Conservation (phyloP, 1,139 yeast species). For the Pichia sp. region DNA sequence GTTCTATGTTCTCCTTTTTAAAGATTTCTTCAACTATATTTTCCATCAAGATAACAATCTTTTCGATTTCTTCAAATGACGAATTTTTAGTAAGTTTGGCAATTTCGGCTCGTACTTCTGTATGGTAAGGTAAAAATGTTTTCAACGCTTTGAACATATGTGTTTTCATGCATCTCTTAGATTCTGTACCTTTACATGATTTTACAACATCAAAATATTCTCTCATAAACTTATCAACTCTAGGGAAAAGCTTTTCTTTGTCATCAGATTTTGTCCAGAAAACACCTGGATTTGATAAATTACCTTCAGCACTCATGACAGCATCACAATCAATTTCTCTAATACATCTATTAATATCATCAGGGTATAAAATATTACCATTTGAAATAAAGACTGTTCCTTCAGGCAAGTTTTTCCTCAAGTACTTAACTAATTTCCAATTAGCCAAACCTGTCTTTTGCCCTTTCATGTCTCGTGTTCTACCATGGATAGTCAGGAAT, state of each 20-base stretch:
- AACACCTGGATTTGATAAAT: conserved; percentile 87
- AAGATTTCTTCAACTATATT: conserved; percentile 52
- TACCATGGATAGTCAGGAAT: conserved; percentile 88
- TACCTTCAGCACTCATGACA: conserved; percentile 97
- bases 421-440: conserved; percentile 71
- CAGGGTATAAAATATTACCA: conserved; percentile 83
- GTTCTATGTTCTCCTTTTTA: conserved; percentile 38
- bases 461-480: conserved; percentile 97
- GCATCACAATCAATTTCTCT: conserved; percentile 70
- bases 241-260: conserved; percentile 67
- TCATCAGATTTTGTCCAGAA: conserved; percentile 54
- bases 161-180: conserved; percentile 79
- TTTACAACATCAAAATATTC: conserved; percentile 87
- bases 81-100: conserved; percentile 48
- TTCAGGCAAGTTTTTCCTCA: conserved; percentile 71
- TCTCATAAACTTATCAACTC: conserved; percentile 75
- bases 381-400: conserved; percentile 90
- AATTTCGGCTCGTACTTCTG: conserved; percentile 68
- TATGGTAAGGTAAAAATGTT: conserved; percentile 66
- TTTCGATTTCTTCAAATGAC: conserved; percentile 56
- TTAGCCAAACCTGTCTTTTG: conserved; percentile 93
- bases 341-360: conserved; percentile 66
- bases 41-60: conserved; percentile 64
- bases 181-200: conserved; percentile 60
- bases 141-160: conserved; percentile 85